These are phyloP conservation scores for Sphaerulina vaccinii DNA, from an alignment of 2,329 filamentous ascomycete genomes.

Conservation along the genomic window DNA sequence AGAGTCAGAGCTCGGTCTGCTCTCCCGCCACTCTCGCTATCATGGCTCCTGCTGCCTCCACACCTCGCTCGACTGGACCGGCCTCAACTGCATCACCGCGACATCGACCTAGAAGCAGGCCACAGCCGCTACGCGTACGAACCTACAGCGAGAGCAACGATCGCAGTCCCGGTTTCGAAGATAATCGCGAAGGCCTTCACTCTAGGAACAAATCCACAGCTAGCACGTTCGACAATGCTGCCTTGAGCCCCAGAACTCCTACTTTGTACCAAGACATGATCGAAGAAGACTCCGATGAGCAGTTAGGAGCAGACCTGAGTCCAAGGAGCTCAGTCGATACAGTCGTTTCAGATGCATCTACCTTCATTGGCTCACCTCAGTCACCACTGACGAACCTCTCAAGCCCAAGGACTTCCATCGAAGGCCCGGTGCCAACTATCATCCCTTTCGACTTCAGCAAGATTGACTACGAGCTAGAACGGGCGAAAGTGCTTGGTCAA, in stretches of 20 bases:
- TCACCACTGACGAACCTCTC: constrained; percentile 22
- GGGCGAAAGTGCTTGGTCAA: constrained; percentile 35
- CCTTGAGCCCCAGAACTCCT: constrained; percentile 16
- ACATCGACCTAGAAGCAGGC: constrained; percentile 20
- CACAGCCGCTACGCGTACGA: constrained; percentile 23
- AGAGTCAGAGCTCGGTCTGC: neutral
- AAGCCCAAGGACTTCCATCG: constrained; percentile 24
- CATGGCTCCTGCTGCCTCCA: neutral
- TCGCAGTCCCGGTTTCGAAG: constrained; percentile 17
- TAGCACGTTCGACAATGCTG: constrained; percentile 11
- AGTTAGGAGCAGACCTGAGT: constrained; percentile 34
- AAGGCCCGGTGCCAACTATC: constrained; percentile 14
- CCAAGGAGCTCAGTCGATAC: constrained; percentile 19
- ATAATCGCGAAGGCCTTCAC: constrained; percentile 17
- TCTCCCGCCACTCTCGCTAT: neutral
- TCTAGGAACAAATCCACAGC: constrained; percentile 22
- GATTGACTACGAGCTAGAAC: constrained; percentile 36
- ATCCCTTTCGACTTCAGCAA: constrained; percentile 29
- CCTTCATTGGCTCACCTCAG: constrained; percentile 16
- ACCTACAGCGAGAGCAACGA: constrained; percentile 22
- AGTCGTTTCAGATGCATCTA: constrained; percentile 17
- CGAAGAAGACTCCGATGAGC: constrained; percentile 62
- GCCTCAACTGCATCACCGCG: constrained; percentile 3
- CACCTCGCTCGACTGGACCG: neutral
- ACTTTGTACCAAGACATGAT: constrained; percentile 5